A percentile compares a stretch with the other conserved stretches of the same genome.
These are phyloP conservation scores for Fermentozyma sake DNA, from an alignment of 1,139 yeast species.

Conservation along the genomic window DNA sequence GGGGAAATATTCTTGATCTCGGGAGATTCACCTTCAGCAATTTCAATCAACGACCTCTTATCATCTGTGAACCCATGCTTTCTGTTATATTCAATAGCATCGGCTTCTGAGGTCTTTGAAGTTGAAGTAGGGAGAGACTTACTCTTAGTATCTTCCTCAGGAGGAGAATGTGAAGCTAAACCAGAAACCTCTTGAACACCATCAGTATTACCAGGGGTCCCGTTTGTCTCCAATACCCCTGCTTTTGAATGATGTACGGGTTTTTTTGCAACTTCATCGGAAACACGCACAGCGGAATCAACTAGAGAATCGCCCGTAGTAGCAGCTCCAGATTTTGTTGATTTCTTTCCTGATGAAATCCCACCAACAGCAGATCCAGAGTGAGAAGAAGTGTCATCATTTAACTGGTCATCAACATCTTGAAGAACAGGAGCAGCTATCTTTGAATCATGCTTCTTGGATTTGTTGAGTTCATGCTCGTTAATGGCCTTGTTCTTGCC, in stretches of 20 bases:
- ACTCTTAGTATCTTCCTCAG: constrained; percentile 4
- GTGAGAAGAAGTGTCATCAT: no score
- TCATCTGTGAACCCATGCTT: constrained; percentile 23
- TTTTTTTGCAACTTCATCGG: constrained; percentile 17
- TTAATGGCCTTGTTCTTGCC: constrained; percentile 9
- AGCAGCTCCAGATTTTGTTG: constrained; percentile 9
- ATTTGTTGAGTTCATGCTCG: no score
- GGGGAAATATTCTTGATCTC: constrained; percentile 14
- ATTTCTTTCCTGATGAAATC: no score
- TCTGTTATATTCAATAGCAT: constrained; percentile 24
- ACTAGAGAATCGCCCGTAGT: constrained; percentile 17
- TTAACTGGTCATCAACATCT: neutral
- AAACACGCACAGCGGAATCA: constrained; percentile 17
- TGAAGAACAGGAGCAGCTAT: neutral
- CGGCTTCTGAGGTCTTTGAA: constrained; percentile 14
- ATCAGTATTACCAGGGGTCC: no score
- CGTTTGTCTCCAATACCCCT: no score
- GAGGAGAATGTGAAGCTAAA: constrained; percentile 4
- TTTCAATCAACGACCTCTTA: constrained; percentile 24
- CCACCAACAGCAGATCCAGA: constrained; percentile 11
- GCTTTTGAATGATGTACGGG: constrained; percentile 14
- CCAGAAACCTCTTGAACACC: constrained; percentile 11
- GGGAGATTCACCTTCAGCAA: constrained; percentile 23
- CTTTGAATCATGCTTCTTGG: neutral
- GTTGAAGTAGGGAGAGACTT: constrained; percentile 5